Conservation (phyloP, 805 yeast genomes). For the Dipodascopsis uninucleata region DNA sequence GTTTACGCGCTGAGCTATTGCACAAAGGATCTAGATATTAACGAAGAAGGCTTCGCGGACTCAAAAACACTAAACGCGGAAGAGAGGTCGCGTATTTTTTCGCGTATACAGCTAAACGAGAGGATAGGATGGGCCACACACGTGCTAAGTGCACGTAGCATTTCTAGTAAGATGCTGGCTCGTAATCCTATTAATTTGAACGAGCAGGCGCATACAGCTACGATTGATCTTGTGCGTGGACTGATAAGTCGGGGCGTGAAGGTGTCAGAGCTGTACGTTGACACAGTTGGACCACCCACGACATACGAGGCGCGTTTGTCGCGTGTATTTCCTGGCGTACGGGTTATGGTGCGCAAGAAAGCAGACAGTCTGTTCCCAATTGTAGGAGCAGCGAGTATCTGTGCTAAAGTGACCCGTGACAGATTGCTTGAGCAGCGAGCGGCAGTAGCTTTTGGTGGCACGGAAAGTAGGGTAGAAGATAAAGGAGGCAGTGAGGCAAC, state of each 20-base stretch:
- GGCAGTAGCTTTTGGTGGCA: no score
- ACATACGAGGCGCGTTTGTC: conserved; percentile 75
- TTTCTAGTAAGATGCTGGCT: conserved; percentile 77
- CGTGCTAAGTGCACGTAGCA: conserved; percentile 80
- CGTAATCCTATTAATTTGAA: conserved; percentile 70
- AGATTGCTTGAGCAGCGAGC: conserved; percentile 43
- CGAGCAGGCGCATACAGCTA: conserved; percentile 94
- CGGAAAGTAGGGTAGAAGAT: no score
- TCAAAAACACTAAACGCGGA: conserved; percentile 80
- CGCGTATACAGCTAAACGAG: conserved; percentile 50
- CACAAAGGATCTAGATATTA: no score
- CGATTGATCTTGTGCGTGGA: conserved; percentile 70
- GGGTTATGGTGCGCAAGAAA: conserved; percentile 82
- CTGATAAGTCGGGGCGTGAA: conserved; percentile 61
- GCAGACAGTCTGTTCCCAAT: conserved; percentile 91
- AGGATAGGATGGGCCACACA: conserved; percentile 87
- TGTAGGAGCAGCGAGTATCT: conserved; percentile 91
- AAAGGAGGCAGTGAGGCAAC: no score
- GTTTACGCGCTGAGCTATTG: conserved; percentile 89
- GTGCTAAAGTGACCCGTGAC: conserved; percentile 96
- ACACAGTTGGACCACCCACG: conserved; percentile 95
- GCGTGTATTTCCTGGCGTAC: conserved; percentile 61
- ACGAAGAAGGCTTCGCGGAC: conserved; percentile 92
- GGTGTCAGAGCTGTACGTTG: conserved; percentile 74
- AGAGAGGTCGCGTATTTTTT: conserved; percentile 59